Percentiles rank a stretch among this genome's conserved stretches.
phyloP scores from a whole-genome alignment of 768 basidiomycete genomes.

The Xerocomellus chrysenteron region DNA sequence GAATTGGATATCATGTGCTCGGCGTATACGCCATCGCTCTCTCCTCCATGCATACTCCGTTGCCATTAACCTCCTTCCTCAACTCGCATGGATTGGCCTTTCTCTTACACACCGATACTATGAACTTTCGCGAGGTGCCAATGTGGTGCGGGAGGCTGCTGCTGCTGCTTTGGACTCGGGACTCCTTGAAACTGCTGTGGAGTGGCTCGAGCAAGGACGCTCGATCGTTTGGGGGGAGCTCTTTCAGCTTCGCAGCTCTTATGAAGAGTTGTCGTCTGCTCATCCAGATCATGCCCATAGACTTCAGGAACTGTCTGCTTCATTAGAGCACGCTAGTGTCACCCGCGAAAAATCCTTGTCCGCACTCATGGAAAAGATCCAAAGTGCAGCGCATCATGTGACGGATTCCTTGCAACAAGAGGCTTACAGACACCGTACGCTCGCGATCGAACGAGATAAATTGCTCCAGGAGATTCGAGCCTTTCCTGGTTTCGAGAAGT shows the following conservation, averaged over 20 bases:
- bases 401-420: neutral
- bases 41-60: too few relatives aligned
- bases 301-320: neutral
- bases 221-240: constrained; percentile 3
- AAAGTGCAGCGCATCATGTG: neutral
- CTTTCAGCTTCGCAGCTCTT: neutral
- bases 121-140: neutral
- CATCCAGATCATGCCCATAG: neutral
- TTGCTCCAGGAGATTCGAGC: neutral
- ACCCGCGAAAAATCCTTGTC: neutral
- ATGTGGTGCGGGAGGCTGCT: neutral
- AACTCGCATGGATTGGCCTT: too few relatives aligned
- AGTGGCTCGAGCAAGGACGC: constrained; percentile 14
- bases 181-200: neutral
- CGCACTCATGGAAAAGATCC: neutral
- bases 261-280: constrained; percentile 1
- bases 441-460: neutral
- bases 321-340: neutral
- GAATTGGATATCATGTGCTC: too few relatives aligned
- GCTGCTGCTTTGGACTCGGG: neutral
- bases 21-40: too few relatives aligned
- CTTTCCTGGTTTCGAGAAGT: neutral
- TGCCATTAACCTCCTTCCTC: too few relatives aligned
- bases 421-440: neutral
- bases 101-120: too few relatives aligned